These are phyloP conservation scores for Meyerozyma smithsonii DNA, from an alignment of 1,139 yeast species.

Conservation along the genomic window DNA sequence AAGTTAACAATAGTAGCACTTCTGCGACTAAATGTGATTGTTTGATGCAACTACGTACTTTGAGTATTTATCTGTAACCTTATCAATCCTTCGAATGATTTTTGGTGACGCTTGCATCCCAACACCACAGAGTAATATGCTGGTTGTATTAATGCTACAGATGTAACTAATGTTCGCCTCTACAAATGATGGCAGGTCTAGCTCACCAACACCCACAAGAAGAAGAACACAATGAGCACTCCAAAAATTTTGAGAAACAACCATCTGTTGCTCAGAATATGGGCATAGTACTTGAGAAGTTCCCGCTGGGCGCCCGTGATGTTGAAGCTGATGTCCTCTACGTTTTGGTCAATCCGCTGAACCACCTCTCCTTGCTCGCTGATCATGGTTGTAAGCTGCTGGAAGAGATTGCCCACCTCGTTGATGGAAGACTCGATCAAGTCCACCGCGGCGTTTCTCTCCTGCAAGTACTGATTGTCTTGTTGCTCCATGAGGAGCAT, in stretches of 20 bases:
- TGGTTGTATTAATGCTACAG: conserved; percentile 1
- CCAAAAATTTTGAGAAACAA: conserved; percentile 87
- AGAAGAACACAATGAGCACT: conserved; percentile 69
- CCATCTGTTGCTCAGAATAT: conserved; percentile 89
- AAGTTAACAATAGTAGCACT: neutral
- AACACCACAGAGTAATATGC: conserved; percentile 1
- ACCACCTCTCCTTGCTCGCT: conserved; percentile 96
- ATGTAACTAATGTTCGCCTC: neutral
- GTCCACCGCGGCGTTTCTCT: conserved; percentile 86
- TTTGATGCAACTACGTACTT: neutral
- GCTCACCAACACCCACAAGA: conserved; percentile 75
- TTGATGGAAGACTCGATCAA: conserved; percentile 93
- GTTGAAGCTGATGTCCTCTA: conserved; percentile 86
- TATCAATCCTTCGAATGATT: conserved; percentile 1
- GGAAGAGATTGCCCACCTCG: conserved; percentile 92
- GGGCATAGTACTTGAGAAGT: conserved; percentile 81
- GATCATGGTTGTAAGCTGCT: conserved; percentile 95
- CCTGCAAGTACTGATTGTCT: conserved; percentile 67
- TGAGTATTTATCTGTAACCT: neutral
- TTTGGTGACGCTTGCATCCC: conserved; percentile 2
- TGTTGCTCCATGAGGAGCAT: conserved; percentile 67
- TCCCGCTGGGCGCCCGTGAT: conserved; percentile 94
- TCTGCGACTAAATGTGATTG: neutral
- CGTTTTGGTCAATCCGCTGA: conserved; percentile 91
- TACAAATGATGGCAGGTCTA: conserved; percentile 15